Conservation (phyloP, 192 early-diverging fungal species). For the Gigaspora rosea region DNA sequence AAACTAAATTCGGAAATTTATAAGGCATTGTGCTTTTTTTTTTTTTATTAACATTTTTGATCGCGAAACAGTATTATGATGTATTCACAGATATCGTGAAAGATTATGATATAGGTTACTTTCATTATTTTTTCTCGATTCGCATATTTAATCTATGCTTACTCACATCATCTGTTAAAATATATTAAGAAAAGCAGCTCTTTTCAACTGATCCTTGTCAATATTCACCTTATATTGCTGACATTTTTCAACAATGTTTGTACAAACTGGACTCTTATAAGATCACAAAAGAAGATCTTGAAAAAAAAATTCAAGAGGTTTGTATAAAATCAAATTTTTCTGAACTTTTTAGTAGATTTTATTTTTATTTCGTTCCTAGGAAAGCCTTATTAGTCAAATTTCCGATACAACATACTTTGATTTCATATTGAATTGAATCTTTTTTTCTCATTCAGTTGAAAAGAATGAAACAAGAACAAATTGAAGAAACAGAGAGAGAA, state of each 20-base stretch:
- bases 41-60: too few relatives aligned
- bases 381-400: too few relatives aligned
- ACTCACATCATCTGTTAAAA: background rate
- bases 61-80: too few relatives aligned
- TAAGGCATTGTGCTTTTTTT: too few relatives aligned
- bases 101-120: background rate
- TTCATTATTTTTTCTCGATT: background rate
- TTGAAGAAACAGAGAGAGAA: too few relatives aligned
- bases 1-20: background rate
- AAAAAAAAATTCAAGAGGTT: background rate
- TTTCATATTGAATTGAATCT: too few relatives aligned
- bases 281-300: background rate
- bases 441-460: too few relatives aligned
- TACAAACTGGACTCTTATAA: slow-evolving; percentile 13
- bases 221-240: background rate
- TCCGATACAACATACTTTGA: too few relatives aligned
- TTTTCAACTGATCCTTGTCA: slow-evolving; percentile 4
- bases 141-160: background rate
- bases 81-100: too few relatives aligned
- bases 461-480: too few relatives aligned
- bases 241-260: slow-evolving; percentile 8
- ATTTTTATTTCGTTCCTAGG: too few relatives aligned
- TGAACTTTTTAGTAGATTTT: too few relatives aligned
- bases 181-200: background rate
- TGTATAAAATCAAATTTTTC: background rate